phyloP scores from a whole-genome alignment of 805 yeast species.

The Nakazawaea wyomingensis region DNA sequence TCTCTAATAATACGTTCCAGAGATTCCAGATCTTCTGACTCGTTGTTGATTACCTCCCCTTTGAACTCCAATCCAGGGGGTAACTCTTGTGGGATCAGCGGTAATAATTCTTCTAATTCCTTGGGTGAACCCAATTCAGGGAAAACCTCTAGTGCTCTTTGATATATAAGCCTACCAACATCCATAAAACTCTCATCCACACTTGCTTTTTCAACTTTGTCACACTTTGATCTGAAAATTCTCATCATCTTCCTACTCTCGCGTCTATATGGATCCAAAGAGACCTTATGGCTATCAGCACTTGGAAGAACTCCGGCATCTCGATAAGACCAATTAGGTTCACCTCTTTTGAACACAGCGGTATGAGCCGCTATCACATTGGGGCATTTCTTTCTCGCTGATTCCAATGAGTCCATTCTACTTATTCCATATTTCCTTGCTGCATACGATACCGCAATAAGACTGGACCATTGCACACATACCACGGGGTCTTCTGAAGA shows the following conservation, averaged over 20 bases:
- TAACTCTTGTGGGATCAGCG: conserved; percentile 36
- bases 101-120: conserved; percentile 27
- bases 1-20: conserved; percentile 29
- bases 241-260: conserved; percentile 77
- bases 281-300: conserved; percentile 70
- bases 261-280: conserved; percentile 85
- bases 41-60: conserved; percentile 23
- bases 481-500: conserved; percentile 76
- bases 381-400: conserved; percentile 76
- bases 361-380: conserved; percentile 78
- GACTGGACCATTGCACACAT: conserved; percentile 87
- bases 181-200: conserved; percentile 92
- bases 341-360: conserved; percentile 88
- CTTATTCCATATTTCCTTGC: conserved; percentile 81
- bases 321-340: conserved; percentile 73
- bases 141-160: conserved; percentile 33
- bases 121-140: conserved; percentile 32
- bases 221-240: conserved; percentile 57
- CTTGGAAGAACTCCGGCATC: conserved; percentile 48
- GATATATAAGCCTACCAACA: conserved; percentile 60
- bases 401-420: conserved; percentile 66
- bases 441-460: conserved; percentile 88
- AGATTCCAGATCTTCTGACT: conserved; percentile 19
- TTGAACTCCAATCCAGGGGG: conserved; percentile 27
- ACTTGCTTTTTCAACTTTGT: conserved; percentile 84